Conservation (phyloP, 164 flowering plant species). For the Nymphaea colorata region DNA sequence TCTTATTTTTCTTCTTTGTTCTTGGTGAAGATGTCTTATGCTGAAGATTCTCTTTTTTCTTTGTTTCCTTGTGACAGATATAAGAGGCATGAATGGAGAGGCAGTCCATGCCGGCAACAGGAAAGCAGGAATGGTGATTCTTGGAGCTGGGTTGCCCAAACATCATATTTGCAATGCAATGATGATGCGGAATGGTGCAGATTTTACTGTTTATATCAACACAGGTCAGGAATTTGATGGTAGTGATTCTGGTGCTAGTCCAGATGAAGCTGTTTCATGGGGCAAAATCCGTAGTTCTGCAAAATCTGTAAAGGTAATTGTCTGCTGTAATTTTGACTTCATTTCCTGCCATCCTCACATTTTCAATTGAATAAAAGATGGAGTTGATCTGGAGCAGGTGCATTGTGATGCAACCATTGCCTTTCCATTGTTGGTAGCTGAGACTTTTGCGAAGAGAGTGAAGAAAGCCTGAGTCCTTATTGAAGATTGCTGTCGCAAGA, state of each 20-base stretch:
- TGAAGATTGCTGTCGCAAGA: too few species aligned
- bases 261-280: constrained; percentile 98
- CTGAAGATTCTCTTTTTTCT: neutral
- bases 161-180: constrained; percentile 98
- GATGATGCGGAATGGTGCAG: constrained; percentile 98
- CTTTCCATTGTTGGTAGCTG: constrained; percentile 80
- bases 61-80: constrained; percentile 34
- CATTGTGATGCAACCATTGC: constrained; percentile 97
- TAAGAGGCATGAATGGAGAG: constrained; percentile 84
- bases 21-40: neutral
- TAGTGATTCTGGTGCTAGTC: constrained; percentile 95
- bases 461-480: constrained; percentile 2
- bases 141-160: constrained; percentile 93
- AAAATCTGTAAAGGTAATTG: constrained; percentile 68
- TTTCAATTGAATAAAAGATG: too few species aligned
- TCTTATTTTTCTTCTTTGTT: neutral
- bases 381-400: constrained; percentile 33
- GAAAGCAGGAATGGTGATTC: constrained; percentile 83
- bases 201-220: constrained; percentile 85
- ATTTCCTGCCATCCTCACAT: neutral
- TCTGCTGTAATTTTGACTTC: neutral
- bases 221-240: constrained; percentile 99
- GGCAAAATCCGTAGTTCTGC: constrained; percentile 90
- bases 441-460: constrained; percentile 66
- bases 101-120: constrained; percentile 82